phyloP scores from a whole-genome alignment of 495 filamentous ascomycete genomes.

The Hypoxylon lenormandii region DNA sequence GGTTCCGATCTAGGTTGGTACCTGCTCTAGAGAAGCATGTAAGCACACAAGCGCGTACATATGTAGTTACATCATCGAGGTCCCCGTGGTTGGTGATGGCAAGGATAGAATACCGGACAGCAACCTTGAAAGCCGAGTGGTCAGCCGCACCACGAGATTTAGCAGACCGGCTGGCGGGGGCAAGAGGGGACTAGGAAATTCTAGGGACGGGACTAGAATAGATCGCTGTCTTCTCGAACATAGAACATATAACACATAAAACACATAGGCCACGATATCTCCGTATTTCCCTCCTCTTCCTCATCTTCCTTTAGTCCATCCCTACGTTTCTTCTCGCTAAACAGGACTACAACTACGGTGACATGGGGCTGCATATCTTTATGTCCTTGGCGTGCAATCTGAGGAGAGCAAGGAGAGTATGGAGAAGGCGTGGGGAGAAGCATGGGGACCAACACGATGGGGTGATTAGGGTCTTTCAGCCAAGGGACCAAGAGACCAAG shows the following conservation, averaged over 20 bases:
- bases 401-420: background rate
- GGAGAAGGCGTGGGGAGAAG: background rate
- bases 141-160: constrained; percentile 21
- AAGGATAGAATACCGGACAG: constrained; percentile 24
- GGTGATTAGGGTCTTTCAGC: background rate
- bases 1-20: no score
- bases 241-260: background rate
- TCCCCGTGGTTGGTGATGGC: background rate
- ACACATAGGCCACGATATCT: no score
- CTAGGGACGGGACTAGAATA: constrained; percentile 12
- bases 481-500: no score
- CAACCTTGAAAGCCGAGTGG: constrained; percentile 22
- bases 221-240: constrained; percentile 18
- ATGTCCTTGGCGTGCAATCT: background rate
- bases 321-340: constrained; percentile 32
- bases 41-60: no score
- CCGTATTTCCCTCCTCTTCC: background rate
- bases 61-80: constrained; percentile 19
- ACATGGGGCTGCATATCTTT: constrained; percentile 2
- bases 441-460: background rate
- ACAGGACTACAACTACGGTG: constrained; percentile 6
- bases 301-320: background rate
- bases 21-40: no score
- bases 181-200: background rate
- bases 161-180: background rate